These are phyloP conservation scores for Crataegus laevigata DNA, from an alignment of 306 rosid genomes.

Conservation along the genomic window DNA sequence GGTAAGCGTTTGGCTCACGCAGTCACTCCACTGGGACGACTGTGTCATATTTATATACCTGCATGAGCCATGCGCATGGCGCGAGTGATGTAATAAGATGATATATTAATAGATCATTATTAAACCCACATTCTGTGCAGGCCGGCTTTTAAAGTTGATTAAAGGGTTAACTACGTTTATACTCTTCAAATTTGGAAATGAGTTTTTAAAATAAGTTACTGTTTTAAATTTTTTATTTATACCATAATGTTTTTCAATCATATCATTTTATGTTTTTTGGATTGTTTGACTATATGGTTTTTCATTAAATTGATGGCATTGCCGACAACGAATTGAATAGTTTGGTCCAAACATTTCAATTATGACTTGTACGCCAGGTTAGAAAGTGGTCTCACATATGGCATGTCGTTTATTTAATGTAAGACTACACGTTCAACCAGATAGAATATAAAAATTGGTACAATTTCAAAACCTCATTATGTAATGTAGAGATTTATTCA, in stretches of 20 bases:
- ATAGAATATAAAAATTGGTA: too few species aligned
- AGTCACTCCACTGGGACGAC: neutral
- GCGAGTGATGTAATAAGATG: neutral
- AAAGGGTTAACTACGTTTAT: neutral
- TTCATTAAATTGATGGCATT: neutral
- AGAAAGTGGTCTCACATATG: too few species aligned
- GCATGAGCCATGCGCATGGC: conserved; percentile 41
- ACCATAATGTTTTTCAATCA: neutral
- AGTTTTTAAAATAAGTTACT: too few species aligned
- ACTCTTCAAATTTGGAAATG: too few species aligned
- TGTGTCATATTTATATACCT: neutral
- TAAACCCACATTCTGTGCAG: neutral
- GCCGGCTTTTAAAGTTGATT: neutral
- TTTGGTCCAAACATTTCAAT: neutral
- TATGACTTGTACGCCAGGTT: too few species aligned
- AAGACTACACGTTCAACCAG: too few species aligned
- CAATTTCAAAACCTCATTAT: too few species aligned
- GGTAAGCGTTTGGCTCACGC: neutral
- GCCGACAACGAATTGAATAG: too few species aligned
- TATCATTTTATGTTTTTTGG: neutral
- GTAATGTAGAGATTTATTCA: too few species aligned
- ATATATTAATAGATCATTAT: neutral
- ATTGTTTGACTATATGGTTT: too few species aligned
- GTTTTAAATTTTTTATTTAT: too few species aligned
- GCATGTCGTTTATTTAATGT: too few species aligned